Conservation (phyloP, 2,329 filamentous ascomycete genomes). For the Exophiala sp. region DNA sequence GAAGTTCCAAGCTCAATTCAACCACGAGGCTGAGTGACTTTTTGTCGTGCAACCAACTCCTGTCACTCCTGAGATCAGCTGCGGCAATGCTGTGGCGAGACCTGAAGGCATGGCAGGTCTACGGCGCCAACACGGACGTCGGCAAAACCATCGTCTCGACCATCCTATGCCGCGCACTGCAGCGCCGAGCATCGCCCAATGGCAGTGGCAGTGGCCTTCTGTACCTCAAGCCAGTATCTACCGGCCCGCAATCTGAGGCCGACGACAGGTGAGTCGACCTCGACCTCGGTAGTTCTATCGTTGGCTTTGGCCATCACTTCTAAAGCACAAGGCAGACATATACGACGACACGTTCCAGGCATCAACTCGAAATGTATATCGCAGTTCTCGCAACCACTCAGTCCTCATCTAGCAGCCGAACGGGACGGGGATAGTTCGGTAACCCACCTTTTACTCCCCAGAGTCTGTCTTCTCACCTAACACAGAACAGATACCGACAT, state of each 20-base stretch:
- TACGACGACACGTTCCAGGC: slow-evolving; percentile 53
- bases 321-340: slow-evolving; percentile 47
- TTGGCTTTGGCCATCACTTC: no score
- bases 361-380: slow-evolving; percentile 58
- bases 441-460: neutral
- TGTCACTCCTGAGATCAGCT: neutral
- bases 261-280: slow-evolving; percentile 56
- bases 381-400: slow-evolving; percentile 68
- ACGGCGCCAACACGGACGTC: slow-evolving; percentile 76
- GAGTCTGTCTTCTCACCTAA: neutral
- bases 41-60: no score
- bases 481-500: slow-evolving; percentile 42
- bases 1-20: no score
- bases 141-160: slow-evolving; percentile 79
- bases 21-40: no score
- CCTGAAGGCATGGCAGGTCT: slow-evolving; percentile 66
- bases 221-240: slow-evolving; percentile 78
- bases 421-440: slow-evolving; percentile 22
- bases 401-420: slow-evolving; percentile 67
- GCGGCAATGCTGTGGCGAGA: slow-evolving; percentile 50
- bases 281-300: no score
- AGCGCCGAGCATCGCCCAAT: slow-evolving; percentile 38
- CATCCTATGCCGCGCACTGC: slow-evolving; percentile 59
- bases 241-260: slow-evolving; percentile 62
- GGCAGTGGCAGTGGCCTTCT: no score